A percentile compares a stretch with the other conserved stretches of the same genome.
These are phyloP conservation scores for Trichosporon inkin DNA, from an alignment of 1,284 basidiomycete genomes.

Conservation along the genomic window DNA sequence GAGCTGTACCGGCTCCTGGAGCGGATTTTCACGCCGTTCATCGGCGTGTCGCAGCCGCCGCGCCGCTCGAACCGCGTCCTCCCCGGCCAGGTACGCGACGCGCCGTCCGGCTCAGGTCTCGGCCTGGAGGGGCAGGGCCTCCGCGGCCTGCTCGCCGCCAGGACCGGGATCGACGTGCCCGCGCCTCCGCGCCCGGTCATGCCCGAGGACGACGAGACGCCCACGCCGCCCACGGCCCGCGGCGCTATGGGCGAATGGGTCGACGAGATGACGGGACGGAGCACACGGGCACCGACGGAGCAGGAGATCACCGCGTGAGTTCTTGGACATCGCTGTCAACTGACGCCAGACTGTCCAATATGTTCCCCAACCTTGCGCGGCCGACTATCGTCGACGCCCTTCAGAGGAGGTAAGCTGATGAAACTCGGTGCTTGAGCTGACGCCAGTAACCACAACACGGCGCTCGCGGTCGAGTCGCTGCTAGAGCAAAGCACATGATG, in stretches of 20 bases:
- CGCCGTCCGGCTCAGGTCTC: background rate
- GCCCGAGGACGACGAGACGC: slow-evolving; percentile 5
- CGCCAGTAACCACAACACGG: slow-evolving; percentile 62
- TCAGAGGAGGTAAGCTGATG: slow-evolving; percentile 65
- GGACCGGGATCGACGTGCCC: slow-evolving; percentile 21
- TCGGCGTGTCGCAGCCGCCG: slow-evolving; percentile 60
- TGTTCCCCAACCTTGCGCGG: slow-evolving; percentile 75
- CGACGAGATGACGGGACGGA: slow-evolving; percentile 66
- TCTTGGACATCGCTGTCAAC: background rate
- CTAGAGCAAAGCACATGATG: slow-evolving; percentile 36
- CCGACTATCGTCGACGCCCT: slow-evolving; percentile 72
- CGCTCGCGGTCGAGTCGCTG: slow-evolving; percentile 74
- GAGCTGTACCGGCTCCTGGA: slow-evolving; percentile 56
- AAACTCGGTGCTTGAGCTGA: slow-evolving; percentile 10
- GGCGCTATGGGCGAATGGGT: slow-evolving; percentile 75
- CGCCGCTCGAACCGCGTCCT: slow-evolving; percentile 59
- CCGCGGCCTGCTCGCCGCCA: slow-evolving; percentile 19
- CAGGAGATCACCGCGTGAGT: slow-evolving; percentile 60
- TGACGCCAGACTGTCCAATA: slow-evolving; percentile 58
- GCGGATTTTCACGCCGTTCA: slow-evolving; percentile 59
- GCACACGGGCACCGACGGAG: slow-evolving; percentile 63
- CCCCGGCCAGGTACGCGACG: slow-evolving; percentile 53
- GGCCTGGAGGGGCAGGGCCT: slow-evolving; percentile 38
- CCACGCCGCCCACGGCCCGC: slow-evolving; percentile 23
- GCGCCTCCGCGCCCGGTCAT: slow-evolving; percentile 3